These are phyloP conservation scores for Podila horticola DNA, from an alignment of 192 early-diverging fungal species.

Conservation along the genomic window DNA sequence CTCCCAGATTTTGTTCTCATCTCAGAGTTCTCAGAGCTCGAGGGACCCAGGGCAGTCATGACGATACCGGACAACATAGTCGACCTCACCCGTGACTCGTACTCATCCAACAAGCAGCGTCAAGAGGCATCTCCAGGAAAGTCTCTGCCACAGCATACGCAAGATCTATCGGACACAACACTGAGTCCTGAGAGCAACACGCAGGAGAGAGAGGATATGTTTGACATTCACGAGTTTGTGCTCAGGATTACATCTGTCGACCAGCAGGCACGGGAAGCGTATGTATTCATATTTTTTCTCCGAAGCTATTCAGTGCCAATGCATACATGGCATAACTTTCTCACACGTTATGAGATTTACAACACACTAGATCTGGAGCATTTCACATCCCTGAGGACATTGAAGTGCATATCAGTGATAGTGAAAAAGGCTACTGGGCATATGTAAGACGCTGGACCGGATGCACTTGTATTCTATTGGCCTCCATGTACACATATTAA, in stretches of 20 bases:
- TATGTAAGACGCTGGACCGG: slow-evolving; percentile 49
- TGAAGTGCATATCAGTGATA: slow-evolving; percentile 60
- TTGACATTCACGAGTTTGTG: slow-evolving; percentile 63
- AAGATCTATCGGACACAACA: slow-evolving; percentile 21
- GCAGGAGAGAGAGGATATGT: slow-evolving; percentile 25
- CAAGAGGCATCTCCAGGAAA: slow-evolving; percentile 24
- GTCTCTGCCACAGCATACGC: slow-evolving; percentile 1
- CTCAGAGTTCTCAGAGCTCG: slow-evolving; percentile 63
- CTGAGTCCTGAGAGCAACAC: slow-evolving; percentile 9
- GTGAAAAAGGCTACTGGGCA: slow-evolving; percentile 58
- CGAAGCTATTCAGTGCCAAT: no score
- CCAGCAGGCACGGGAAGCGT: slow-evolving; percentile 46
- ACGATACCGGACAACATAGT: slow-evolving; percentile 52
- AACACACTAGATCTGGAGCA: slow-evolving; percentile 22
- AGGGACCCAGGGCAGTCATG: slow-evolving; percentile 61
- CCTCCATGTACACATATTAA: neutral
- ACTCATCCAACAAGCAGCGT: slow-evolving; percentile 31
- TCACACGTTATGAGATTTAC: neutral
- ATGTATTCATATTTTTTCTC: neutral
- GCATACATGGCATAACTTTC: neutral
- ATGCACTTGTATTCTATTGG: neutral
- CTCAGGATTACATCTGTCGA: slow-evolving; percentile 59
- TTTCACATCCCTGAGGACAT: slow-evolving; percentile 65
- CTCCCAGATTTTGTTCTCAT: slow-evolving; percentile 63
- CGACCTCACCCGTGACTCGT: slow-evolving; percentile 48